Percentiles rank a stretch among this genome's conserved stretches.
phyloP scores from a whole-genome alignment of 768 basidiomycete species.

The Podaxis carcinomalis region DNA sequence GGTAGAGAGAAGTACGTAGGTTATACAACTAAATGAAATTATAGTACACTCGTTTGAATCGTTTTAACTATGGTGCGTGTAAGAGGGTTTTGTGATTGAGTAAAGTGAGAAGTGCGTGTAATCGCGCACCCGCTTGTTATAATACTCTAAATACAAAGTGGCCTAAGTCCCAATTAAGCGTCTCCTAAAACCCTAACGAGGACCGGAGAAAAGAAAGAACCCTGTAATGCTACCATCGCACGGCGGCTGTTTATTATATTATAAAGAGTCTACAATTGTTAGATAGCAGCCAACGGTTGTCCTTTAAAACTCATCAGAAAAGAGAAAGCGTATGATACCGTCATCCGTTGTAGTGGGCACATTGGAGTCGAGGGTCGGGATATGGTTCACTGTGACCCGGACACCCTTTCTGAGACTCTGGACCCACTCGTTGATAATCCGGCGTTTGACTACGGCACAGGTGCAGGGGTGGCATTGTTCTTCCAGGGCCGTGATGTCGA shows the following conservation, averaged over 20 bases:
- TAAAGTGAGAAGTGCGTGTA: neutral
- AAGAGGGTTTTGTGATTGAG: neutral
- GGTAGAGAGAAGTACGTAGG: slow-evolving; percentile 5
- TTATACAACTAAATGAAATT: neutral
- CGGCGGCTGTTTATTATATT: neutral
- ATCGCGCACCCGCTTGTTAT: no score
- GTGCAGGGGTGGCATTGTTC: slow-evolving; percentile 10
- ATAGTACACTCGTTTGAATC: slow-evolving; percentile 6
- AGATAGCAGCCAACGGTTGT: neutral
- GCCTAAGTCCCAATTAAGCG: no score
- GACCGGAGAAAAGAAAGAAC: no score
- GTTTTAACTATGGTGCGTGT: neutral
- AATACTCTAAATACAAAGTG: no score
- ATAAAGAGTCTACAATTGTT: neutral
- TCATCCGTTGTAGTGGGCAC: neutral
- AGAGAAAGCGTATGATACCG: neutral
- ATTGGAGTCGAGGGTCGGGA: neutral
- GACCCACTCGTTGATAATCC: slow-evolving; percentile 4
- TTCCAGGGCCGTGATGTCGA: neutral
- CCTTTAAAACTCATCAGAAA: neutral
- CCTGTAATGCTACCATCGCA: neutral
- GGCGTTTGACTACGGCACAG: neutral
- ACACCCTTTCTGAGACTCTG: neutral
- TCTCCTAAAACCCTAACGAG: no score
- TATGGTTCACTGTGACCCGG: neutral